Evolutionary conservation across 73 alveolate species (phyloP).

Genomic region (Effrenium voratum): DNA sequence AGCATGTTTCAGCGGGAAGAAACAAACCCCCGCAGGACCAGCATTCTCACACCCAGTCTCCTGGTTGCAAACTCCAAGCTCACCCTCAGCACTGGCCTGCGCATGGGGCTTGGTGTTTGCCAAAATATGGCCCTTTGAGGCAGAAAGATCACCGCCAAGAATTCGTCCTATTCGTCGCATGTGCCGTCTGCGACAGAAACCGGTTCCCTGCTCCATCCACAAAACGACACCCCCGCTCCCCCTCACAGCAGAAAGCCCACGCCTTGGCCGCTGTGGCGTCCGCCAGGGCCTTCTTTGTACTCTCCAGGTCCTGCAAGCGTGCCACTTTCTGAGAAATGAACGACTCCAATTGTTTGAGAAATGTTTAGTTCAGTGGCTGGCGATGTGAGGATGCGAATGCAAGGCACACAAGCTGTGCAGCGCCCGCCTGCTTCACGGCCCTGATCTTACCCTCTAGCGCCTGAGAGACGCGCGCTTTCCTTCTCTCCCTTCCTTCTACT

Average conservation of each 20-base stretch:
- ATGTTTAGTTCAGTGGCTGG: too few species aligned
- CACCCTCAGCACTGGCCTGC: constrained; percentile 77
- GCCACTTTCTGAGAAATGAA: too few species aligned
- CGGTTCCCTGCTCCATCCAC: too few species aligned
- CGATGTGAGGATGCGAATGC: too few species aligned
- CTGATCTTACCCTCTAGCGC: constrained; percentile 62
- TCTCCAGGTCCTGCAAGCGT: constrained; percentile 40
- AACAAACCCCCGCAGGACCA: too few species aligned
- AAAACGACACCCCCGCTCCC: too few species aligned
- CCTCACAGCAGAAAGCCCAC: background rate
- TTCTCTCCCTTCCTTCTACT: background rate
- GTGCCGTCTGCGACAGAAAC: too few species aligned
- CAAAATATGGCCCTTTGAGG: background rate
- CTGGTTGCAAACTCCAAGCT: constrained; percentile 75
- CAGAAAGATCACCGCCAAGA: too few species aligned
- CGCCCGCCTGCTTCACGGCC: constrained; percentile 55
- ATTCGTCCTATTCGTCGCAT: too few species aligned
- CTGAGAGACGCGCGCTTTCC: background rate
- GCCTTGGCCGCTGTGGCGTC: constrained; percentile 76
- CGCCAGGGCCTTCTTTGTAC: constrained; percentile 66
- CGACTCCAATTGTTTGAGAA: too few species aligned
- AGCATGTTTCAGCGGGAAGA: too few species aligned
- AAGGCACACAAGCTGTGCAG: background rate
- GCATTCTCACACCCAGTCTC: too few species aligned
- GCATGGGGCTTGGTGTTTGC: background rate